A percentile compares a stretch with the other conserved stretches of the same genome.
phyloP scores from a whole-genome alignment of 306 rosid species.

The Cucurbita moschata region DNA sequence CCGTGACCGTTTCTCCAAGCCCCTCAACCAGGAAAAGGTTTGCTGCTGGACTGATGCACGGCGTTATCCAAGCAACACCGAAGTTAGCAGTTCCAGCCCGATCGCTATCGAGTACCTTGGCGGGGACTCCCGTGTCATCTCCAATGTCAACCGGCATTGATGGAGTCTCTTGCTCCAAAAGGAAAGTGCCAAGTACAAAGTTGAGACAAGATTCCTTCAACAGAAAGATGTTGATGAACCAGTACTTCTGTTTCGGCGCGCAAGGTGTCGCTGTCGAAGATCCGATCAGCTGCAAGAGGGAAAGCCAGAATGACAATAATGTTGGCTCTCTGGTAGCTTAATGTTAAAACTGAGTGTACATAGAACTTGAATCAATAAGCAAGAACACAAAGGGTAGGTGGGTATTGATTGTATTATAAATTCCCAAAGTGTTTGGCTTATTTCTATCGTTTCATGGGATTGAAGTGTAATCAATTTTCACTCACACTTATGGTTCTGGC shows the following conservation, averaged over 20 bases:
- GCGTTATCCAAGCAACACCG: slow-evolving; percentile 63
- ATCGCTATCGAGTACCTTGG: slow-evolving; percentile 24
- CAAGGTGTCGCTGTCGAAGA: slow-evolving; percentile 38
- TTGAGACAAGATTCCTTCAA: slow-evolving; percentile 27
- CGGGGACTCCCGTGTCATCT: slow-evolving; percentile 28
- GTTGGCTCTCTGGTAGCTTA: slow-evolving; percentile 43
- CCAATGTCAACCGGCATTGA: slow-evolving; percentile 17
- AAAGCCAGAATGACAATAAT: slow-evolving; percentile 20
- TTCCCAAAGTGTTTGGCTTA: not conserved
- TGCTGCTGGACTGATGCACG: slow-evolving; percentile 58
- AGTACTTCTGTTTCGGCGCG: slow-evolving; percentile 55
- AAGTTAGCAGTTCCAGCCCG: slow-evolving; percentile 13
- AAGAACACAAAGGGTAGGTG: not conserved
- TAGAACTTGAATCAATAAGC: not conserved
- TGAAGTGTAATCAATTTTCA: not conserved
- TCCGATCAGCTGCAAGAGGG: slow-evolving; percentile 25
- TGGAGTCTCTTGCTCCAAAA: slow-evolving; percentile 27
- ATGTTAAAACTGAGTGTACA: not conserved
- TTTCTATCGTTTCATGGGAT: not conserved
- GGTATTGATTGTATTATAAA: not conserved
- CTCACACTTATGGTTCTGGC: not conserved
- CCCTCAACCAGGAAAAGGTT: slow-evolving; percentile 49
- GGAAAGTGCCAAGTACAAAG: slow-evolving; percentile 12
- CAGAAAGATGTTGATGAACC: slow-evolving; percentile 50
- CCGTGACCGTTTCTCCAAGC: slow-evolving; percentile 38